phyloP scores from a whole-genome alignment of 352 stramenopile genomes.

The Pythium oligandrum region DNA sequence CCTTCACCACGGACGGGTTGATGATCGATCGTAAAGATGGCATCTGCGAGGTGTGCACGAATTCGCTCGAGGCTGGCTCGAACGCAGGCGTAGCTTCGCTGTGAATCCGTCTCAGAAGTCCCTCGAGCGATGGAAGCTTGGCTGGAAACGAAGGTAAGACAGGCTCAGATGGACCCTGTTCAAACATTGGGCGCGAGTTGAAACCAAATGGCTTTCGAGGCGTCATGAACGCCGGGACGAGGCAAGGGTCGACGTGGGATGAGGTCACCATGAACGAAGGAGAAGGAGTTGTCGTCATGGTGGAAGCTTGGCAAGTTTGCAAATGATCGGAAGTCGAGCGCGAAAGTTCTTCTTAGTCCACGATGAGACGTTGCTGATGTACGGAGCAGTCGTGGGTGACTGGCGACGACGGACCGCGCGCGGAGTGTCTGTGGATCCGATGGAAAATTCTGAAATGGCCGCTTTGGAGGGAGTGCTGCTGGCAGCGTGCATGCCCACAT shows the following conservation, averaged over 20 bases:
- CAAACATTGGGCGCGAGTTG: no score
- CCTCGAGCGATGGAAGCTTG: slow-evolving; percentile 61
- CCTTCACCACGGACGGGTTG: slow-evolving; percentile 38
- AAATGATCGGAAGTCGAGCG: no score
- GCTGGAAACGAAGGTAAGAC: slow-evolving; percentile 17
- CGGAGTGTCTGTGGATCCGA: slow-evolving; percentile 6
- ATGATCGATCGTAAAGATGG: slow-evolving; percentile 51
- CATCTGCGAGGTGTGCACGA: slow-evolving; percentile 19
- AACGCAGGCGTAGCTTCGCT: background rate
- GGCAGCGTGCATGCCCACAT: no score
- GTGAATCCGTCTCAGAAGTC: slow-evolving; percentile 67
- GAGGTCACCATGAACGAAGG: no score
- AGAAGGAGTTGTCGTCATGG: no score
- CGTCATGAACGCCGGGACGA: slow-evolving; percentile 10
- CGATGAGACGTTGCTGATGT: no score
- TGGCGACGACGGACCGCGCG: background rate
- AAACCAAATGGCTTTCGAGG: background rate
- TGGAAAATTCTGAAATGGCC: slow-evolving; percentile 23
- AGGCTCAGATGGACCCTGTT: background rate
- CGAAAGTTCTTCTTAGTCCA: no score
- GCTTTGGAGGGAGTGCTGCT: no score
- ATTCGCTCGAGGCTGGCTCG: slow-evolving; percentile 7
- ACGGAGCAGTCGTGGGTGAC: background rate
- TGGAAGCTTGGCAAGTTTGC: no score
- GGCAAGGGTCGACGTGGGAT: no score